A percentile compares a stretch with the other conserved stretches of the same genome.
Evolutionary conservation across 768 basidiomycete genomes (phyloP).

Genomic region (Grammothele lineata): DNA sequence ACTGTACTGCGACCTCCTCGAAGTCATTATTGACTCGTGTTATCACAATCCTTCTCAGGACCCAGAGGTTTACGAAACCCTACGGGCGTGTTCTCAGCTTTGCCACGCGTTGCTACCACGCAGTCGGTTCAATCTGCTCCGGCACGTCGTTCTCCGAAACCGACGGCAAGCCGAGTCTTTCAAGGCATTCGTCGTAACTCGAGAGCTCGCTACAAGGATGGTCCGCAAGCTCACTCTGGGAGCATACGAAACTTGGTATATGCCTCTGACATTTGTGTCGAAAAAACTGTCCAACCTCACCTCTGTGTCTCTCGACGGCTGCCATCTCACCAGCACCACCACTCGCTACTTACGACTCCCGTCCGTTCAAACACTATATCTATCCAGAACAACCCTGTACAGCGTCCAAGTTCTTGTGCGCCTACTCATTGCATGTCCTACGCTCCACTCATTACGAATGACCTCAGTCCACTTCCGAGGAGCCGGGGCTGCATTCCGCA

Average conservation of each 20-base stretch:
- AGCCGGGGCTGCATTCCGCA: no score
- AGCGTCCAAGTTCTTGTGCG: neutral
- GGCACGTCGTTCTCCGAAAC: neutral
- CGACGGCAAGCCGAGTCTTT: neutral
- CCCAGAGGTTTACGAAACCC: neutral
- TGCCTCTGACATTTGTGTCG: neutral
- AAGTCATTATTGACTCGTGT: conserved; percentile 2
- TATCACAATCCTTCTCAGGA: neutral
- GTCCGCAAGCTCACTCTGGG: neutral
- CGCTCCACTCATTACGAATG: neutral
- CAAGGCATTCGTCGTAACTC: neutral
- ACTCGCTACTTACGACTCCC: no score
- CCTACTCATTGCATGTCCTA: neutral
- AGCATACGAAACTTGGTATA: neutral
- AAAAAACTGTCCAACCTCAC: neutral
- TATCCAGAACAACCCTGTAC: no score
- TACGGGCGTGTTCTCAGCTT: neutral
- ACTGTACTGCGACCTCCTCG: conserved; percentile 1
- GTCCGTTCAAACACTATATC: no score
- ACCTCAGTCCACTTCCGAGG: neutral
- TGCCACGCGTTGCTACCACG: neutral
- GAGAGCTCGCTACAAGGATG: neutral
- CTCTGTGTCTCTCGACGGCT: no score
- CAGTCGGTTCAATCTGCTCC: neutral
- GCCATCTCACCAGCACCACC: no score